phyloP scores from a whole-genome alignment of 805 yeast species.

The Yarrowia sp. region DNA sequence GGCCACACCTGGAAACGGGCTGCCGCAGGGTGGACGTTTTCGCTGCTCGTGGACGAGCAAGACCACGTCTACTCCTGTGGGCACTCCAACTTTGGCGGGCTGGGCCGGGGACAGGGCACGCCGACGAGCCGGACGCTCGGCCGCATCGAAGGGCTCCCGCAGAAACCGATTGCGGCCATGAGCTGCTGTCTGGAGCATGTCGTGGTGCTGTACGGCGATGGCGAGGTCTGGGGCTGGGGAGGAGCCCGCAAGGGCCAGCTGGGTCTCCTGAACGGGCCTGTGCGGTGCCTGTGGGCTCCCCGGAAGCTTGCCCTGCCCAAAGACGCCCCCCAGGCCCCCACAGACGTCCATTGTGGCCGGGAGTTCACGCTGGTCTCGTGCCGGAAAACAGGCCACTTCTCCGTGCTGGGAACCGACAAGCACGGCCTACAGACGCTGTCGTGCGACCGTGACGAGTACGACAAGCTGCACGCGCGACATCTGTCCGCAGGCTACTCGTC shows the following conservation, averaged over 20 bases:
- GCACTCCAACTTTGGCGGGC: slow-evolving; percentile 45
- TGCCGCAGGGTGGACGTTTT: slow-evolving; percentile 80
- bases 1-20: slow-evolving; percentile 45
- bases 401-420: slow-evolving; percentile 42
- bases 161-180: slow-evolving; percentile 30
- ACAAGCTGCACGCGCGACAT: neutral
- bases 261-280: slow-evolving; percentile 33
- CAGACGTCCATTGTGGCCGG: slow-evolving; percentile 49
- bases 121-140: slow-evolving; percentile 15
- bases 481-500: slow-evolving; percentile 14
- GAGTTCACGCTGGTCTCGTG: slow-evolving; percentile 51
- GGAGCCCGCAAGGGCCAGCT: slow-evolving; percentile 60
- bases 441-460: slow-evolving; percentile 7
- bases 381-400: slow-evolving; percentile 29
- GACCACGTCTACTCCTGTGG: slow-evolving; percentile 57
- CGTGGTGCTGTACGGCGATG: slow-evolving; percentile 39
- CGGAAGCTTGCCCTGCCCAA: neutral
- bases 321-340: neutral
- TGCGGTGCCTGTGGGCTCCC: slow-evolving; percentile 15
- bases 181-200: slow-evolving; percentile 40
- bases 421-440: slow-evolving; percentile 22
- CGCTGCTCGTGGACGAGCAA: slow-evolving; percentile 48
- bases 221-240: slow-evolving; percentile 65
- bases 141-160: slow-evolving; percentile 15
- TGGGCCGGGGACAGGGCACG: slow-evolving; percentile 64